These are phyloP conservation scores for Colletotrichum camelliae DNA, from an alignment of 2,329 filamentous ascomycete species.

Conservation along the genomic window DNA sequence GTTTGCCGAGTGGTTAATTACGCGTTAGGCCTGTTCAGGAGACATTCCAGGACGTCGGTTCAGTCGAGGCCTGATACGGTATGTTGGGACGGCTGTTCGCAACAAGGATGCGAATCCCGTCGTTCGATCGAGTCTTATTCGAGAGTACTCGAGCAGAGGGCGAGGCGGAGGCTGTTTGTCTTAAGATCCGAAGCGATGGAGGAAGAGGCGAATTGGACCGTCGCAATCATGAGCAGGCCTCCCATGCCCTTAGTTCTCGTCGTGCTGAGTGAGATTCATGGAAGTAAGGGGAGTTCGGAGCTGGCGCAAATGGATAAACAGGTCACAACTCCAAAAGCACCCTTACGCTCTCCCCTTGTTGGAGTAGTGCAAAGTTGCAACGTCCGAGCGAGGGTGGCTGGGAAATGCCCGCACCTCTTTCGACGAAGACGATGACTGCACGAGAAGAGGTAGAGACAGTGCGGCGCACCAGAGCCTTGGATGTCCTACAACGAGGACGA, in stretches of 20 bases:
- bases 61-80: background rate
- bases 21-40: conserved; percentile 14
- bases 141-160: background rate
- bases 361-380: conserved; percentile 3
- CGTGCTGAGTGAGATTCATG: background rate
- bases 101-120: background rate
- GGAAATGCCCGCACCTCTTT: conserved; percentile 9
- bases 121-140: background rate
- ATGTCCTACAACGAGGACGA: background rate
- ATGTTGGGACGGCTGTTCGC: background rate
- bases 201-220: background rate
- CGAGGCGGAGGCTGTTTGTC: background rate
- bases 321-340: background rate
- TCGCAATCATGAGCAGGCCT: background rate
- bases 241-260: background rate
- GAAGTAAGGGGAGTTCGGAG: background rate
- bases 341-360: background rate
- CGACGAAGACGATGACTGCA: background rate
- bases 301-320: background rate
- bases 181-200: background rate
- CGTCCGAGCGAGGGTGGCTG: conserved; percentile 11
- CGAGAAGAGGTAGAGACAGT: conserved; percentile 6
- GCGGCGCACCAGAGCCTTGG: background rate
- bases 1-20: conserved; percentile 15
- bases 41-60: background rate